These are phyloP conservation scores for Cystobasidium ongulense DNA, from an alignment of 768 basidiomycete genomes.

Conservation along the genomic window DNA sequence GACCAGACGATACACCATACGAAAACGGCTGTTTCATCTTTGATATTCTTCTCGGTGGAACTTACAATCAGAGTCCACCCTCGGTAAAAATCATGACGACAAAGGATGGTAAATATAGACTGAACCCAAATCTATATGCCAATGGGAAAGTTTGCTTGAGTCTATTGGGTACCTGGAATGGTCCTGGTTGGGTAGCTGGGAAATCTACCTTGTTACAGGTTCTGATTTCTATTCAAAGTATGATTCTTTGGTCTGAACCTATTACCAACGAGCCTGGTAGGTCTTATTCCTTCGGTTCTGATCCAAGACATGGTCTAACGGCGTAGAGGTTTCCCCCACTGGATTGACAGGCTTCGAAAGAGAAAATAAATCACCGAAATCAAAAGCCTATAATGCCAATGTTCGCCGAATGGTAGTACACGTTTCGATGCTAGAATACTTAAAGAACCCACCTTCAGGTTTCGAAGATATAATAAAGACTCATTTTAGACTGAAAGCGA, in stretches of 20 bases:
- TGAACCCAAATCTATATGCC: slow-evolving; percentile 94
- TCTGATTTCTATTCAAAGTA: slow-evolving; percentile 85
- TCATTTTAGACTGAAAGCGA: slow-evolving; percentile 79
- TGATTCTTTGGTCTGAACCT: slow-evolving; percentile 54
- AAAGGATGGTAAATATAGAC: slow-evolving; percentile 75
- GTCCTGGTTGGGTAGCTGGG: slow-evolving; percentile 82
- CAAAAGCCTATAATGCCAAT: slow-evolving; percentile 54
- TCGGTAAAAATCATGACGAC: slow-evolving; percentile 68
- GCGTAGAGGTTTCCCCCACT: no score
- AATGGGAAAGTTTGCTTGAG: slow-evolving; percentile 93
- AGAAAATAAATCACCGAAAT: slow-evolving; percentile 24
- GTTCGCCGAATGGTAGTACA: slow-evolving; percentile 83
- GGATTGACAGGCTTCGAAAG: slow-evolving; percentile 57
- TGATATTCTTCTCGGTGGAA: slow-evolving; percentile 84
- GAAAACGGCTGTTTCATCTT: slow-evolving; percentile 83
- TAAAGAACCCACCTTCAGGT: slow-evolving; percentile 72
- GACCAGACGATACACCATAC: slow-evolving; percentile 87
- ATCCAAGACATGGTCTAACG: background rate
- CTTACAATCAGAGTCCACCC: slow-evolving; percentile 80
- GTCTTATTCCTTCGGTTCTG: background rate
- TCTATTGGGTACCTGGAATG: slow-evolving; percentile 75
- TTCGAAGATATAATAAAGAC: slow-evolving; percentile 80
- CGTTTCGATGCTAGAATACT: slow-evolving; percentile 77
- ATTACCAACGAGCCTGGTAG: slow-evolving; percentile 72
- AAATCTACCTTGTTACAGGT: slow-evolving; percentile 83